A percentile compares a stretch with the other conserved stretches of the same genome.
Evolutionary conservation across 1,284 basidiomycete genomes (phyloP).

Genomic region (Filobasidium uniguttulatum): DNA sequence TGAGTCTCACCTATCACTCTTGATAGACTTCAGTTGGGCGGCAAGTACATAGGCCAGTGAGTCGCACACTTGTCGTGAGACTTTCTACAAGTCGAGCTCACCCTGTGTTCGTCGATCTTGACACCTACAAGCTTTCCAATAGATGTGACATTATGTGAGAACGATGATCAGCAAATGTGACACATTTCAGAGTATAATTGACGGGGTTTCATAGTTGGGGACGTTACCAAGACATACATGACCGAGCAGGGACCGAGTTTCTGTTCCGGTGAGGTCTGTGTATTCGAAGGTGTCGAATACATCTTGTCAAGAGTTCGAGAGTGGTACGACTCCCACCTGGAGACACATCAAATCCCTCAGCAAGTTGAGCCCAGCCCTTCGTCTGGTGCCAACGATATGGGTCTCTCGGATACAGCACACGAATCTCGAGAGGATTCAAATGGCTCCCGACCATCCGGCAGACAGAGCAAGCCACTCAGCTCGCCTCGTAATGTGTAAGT

Average conservation of each 20-base stretch:
- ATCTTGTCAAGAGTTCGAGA: slow-evolving; percentile 51
- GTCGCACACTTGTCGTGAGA: slow-evolving; percentile 24
- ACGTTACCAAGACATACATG: slow-evolving; percentile 66
- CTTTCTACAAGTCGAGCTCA: slow-evolving; percentile 43
- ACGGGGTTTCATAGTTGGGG: slow-evolving; percentile 42
- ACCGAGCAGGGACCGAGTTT: slow-evolving; percentile 50
- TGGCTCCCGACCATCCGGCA: too few relatives aligned
- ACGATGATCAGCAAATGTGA: neutral
- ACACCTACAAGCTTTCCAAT: slow-evolving; percentile 16
- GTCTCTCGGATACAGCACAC: too few relatives aligned
- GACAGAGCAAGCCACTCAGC: slow-evolving; percentile 15
- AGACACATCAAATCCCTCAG: slow-evolving; percentile 46
- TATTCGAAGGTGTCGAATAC: slow-evolving; percentile 75
- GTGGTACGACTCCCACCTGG: slow-evolving; percentile 59
- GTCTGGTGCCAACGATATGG: too few relatives aligned
- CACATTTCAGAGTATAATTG: neutral
- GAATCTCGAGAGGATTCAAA: slow-evolving; percentile 40
- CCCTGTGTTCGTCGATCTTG: neutral
- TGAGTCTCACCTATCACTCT: neutral
- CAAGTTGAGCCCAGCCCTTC: slow-evolving; percentile 47
- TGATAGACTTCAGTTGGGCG: slow-evolving; percentile 46
- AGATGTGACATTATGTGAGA: slow-evolving; percentile 31
- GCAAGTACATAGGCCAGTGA: slow-evolving; percentile 65
- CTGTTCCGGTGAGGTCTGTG: slow-evolving; percentile 57
- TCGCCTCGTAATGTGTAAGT: slow-evolving; percentile 8